Percentiles rank a stretch among this genome's conserved stretches.
Evolutionary conservation across 2,329 filamentous ascomycete genomes (phyloP).

Genomic region (Curvularia verruculosa): DNA sequence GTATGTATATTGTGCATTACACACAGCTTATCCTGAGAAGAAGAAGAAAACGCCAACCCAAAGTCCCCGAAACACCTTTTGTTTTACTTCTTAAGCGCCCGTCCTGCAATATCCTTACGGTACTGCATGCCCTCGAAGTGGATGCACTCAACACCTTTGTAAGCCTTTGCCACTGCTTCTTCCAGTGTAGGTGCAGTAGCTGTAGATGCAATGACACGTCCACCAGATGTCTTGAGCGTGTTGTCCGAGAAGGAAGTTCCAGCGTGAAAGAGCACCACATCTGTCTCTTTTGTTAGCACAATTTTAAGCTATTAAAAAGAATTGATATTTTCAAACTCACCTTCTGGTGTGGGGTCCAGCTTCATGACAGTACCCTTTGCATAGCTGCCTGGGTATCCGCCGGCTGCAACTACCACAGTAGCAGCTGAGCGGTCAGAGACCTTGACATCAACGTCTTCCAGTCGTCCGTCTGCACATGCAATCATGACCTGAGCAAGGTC

Average conservation of each 20-base stretch:
- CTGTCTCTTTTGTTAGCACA: conserved; percentile 23
- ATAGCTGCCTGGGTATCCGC: conserved; percentile 85
- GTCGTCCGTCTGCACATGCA: conserved; percentile 76
- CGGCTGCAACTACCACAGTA: conserved; percentile 92
- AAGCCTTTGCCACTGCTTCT: conserved; percentile 85
- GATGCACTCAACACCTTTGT: conserved; percentile 79
- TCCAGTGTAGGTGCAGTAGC: conserved; percentile 77
- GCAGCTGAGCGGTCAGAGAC: conserved; percentile 75
- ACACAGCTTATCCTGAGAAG: too few relatives aligned
- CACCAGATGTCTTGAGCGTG: conserved; percentile 77
- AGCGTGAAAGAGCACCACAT: conserved; percentile 85
- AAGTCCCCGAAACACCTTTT: background rate
- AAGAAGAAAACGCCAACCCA: conserved; percentile 6
- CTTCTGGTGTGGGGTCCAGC: conserved; percentile 59
- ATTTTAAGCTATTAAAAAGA: conserved; percentile 16
- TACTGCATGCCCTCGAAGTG: conserved; percentile 89
- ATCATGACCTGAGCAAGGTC: conserved; percentile 90
- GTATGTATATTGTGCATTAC: background rate
- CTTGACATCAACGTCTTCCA: conserved; percentile 72
- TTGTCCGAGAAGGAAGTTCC: conserved; percentile 72
- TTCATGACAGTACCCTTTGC: conserved; percentile 74
- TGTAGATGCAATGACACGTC: conserved; percentile 92
- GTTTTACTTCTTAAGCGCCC: conserved; percentile 49
- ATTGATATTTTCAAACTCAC: conserved; percentile 50
- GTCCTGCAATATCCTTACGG: conserved; percentile 82